phyloP scores from a whole-genome alignment of 2,329 filamentous ascomycete species.

The Aspergillus aculeatus region DNA sequence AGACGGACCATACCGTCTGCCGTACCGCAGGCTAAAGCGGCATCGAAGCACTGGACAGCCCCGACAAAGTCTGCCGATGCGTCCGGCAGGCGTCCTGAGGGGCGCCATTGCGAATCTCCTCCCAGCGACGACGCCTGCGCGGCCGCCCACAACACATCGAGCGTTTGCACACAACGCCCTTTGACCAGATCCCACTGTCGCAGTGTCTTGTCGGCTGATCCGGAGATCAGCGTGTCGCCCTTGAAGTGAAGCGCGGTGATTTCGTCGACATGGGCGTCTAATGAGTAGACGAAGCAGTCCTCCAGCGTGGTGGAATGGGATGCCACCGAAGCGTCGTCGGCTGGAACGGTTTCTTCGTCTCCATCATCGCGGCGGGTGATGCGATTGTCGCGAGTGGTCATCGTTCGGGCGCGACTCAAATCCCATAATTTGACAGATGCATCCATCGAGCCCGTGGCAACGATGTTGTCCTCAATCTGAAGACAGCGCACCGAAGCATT shows the following conservation, averaged over 20 bases:
- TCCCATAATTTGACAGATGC: constrained; percentile 96
- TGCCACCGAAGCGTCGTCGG: constrained; percentile 52
- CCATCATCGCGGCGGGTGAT: constrained; percentile 51
- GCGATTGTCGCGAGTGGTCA: constrained; percentile 63
- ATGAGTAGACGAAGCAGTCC: constrained; percentile 83
- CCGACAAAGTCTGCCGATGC: constrained; percentile 87
- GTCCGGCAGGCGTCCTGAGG: constrained; percentile 61
- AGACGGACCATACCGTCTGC: constrained; percentile 95
- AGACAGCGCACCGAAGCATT: constrained; percentile 88
- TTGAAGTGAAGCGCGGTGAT: constrained; percentile 91
- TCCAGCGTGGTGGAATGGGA: constrained; percentile 72
- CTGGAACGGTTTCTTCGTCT: constrained; percentile 36
- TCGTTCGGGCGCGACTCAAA: constrained; percentile 81
- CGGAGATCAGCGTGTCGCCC: constrained; percentile 86
- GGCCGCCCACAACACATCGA: constrained; percentile 97
- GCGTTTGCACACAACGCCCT: constrained; percentile 93
- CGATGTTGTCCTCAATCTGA: constrained; percentile 92
- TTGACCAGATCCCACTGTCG: constrained; percentile 97
- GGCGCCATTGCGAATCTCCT: constrained; percentile 67
- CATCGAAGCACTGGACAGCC: constrained; percentile 91
- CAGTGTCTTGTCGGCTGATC: constrained; percentile 94
- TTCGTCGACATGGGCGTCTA: constrained; percentile 89
- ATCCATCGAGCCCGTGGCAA: constrained; percentile 92
- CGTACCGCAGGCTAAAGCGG: constrained; percentile 90
- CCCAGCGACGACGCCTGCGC: constrained; percentile 77